A percentile compares a stretch with the other conserved stretches of the same genome.
phyloP scores from a whole-genome alignment of 2,329 filamentous ascomycete genomes.

The Colletotrichum tanaceti region DNA sequence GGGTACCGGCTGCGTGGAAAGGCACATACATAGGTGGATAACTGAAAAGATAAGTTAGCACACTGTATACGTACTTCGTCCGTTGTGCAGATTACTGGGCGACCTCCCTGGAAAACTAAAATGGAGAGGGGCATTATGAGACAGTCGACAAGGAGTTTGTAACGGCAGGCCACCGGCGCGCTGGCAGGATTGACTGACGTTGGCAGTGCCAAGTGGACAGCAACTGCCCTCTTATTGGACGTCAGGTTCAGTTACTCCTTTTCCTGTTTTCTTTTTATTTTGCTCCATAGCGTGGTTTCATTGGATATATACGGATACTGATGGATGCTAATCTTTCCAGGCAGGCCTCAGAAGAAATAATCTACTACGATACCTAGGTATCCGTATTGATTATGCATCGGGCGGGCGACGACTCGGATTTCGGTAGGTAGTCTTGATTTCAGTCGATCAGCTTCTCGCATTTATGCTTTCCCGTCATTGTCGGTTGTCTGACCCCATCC shows the following conservation, averaged over 20 bases:
- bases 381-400: too few species aligned
- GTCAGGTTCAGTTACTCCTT: too few species aligned
- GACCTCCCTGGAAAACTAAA: slow-evolving; percentile 7
- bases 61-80: not conserved
- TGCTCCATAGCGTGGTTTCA: not conserved
- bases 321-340: not conserved
- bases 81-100: not conserved
- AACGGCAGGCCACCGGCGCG: not conserved
- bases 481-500: not conserved
- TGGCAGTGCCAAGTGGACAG: slow-evolving; percentile 2
- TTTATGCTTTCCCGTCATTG: slow-evolving; percentile 7
- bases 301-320: not conserved
- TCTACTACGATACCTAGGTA: not conserved
- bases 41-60: not conserved
- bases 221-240: too few species aligned
- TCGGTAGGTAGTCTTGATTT: not conserved
- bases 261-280: not conserved
- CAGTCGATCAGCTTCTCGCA: not conserved
- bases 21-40: too few species aligned
- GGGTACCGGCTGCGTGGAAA: not conserved
- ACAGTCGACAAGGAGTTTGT: not conserved
- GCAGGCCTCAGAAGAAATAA: not conserved
- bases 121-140: not conserved
- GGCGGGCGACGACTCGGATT: too few species aligned
- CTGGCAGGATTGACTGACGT: slow-evolving; percentile 6